Base-by-base conservation (phyloP, 495 filamentous ascomycete species). In the Pyrenula massariospora region DNA sequence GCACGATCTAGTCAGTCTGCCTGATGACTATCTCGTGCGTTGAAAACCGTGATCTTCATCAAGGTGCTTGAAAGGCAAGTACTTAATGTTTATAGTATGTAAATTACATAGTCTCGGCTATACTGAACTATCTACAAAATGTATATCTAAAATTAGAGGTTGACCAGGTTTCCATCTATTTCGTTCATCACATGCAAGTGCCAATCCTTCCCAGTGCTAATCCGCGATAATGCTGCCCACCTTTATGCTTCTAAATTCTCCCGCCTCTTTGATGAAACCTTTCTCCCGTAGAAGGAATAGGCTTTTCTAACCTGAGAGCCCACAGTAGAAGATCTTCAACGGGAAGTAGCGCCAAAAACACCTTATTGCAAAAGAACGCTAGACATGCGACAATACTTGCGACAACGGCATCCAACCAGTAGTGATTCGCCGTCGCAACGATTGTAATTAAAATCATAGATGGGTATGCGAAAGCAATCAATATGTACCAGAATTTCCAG, bases 371-470 rank as follows among this genome's bases (percentile, higher is more conserved):
- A 3, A 62, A 21, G 52, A 74, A 79, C 19, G 77, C 75, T 21
- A 77, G 51, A 55, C 67, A 67, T 24, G 77, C 76, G 25, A 78
- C 70, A 42, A 72, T 57, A 2, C 73, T 73, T 2, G 77, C 78
- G 50, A 77, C 67, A 22, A 77, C 62, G 0, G 78, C 79, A 66
- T 85, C 82, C 50, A 86, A 68, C 57, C 78, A 75, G 59, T 82
- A 84, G 64, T 84, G 84, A 59, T 86, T 85, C 12, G 84, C 83
- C 10, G 82, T 86, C 47, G 80, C 80, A 19, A 86, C 69, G 57
- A 86, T 84, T 2, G 81, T 79, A 53, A 75, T 63, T 11, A 84
- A 72, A 60, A 85, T 81, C 58, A 79, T 66, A n/a, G 69, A 54
- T 1, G 82, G 83, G 67, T 85, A 87, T 22, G 71, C 61, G 24